phyloP scores from a whole-genome alignment of 2,329 filamentous ascomycete genomes.

The Thelonectria discophora region DNA sequence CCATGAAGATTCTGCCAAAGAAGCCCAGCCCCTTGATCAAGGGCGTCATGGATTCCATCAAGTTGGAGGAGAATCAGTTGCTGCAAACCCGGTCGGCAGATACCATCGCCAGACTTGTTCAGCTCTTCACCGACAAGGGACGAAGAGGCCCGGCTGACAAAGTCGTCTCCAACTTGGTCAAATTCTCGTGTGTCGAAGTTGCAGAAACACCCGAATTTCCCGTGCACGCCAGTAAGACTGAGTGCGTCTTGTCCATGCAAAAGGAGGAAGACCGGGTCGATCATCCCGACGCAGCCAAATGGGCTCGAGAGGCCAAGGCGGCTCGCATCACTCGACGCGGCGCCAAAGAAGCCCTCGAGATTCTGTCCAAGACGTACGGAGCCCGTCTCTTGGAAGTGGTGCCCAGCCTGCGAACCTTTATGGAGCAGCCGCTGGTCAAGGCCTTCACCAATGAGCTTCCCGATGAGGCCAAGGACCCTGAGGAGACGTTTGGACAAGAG shows the following conservation, averaged over 20 bases:
- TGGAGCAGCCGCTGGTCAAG: constrained; percentile 80
- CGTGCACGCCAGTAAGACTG: constrained; percentile 79
- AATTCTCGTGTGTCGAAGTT: constrained; percentile 97
- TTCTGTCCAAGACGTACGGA: constrained; percentile 83
- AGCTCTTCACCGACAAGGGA: constrained; percentile 81
- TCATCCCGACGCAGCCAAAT: constrained; percentile 88
- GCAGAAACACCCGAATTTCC: constrained; percentile 97
- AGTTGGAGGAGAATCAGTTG: constrained; percentile 89
- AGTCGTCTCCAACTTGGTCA: constrained; percentile 93
- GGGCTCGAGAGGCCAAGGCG: constrained; percentile 86
- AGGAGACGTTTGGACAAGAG: constrained; percentile 83
- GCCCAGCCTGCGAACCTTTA: constrained; percentile 81
- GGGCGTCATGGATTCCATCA: constrained; percentile 97
- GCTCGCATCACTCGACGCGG: constrained; percentile 91
- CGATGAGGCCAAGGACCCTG: constrained; percentile 74
- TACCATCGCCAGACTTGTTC: constrained; percentile 86
- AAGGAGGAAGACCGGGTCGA: constrained; percentile 98
- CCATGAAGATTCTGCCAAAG: constrained; percentile 88
- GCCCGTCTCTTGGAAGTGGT: constrained; percentile 80
- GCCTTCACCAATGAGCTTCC: constrained; percentile 80
- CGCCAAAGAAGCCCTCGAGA: constrained; percentile 92
- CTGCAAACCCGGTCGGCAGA: constrained; percentile 87
- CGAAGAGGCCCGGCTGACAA: constrained; percentile 91
- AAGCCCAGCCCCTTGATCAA: constrained; percentile 94
- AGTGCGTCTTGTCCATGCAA: constrained; percentile 88